phyloP scores from a whole-genome alignment of 1,139 yeast genomes.

The Candida labiduridarum region DNA sequence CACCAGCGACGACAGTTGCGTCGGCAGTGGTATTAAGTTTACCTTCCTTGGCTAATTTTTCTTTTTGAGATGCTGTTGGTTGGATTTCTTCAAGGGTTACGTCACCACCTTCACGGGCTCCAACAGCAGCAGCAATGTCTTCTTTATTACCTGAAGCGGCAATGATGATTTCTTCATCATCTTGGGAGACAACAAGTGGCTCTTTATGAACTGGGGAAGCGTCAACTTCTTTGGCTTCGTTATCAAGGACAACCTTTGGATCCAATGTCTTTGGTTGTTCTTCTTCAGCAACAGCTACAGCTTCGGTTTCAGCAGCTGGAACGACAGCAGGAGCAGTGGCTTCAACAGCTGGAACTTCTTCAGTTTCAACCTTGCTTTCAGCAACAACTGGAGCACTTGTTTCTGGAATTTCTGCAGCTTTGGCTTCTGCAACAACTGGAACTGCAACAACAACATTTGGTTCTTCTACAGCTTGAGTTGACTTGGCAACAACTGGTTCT shows the following conservation, averaged over 20 bases:
- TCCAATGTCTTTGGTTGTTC: slow-evolving; percentile 31
- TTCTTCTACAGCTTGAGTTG: slow-evolving; percentile 1
- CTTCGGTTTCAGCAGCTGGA: slow-evolving; percentile 8
- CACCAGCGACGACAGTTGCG: slow-evolving; percentile 5
- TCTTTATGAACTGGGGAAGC: slow-evolving; percentile 23
- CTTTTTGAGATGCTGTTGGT: slow-evolving; percentile 43
- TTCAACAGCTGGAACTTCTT: slow-evolving; percentile 8
- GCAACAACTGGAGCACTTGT: slow-evolving; percentile 8
- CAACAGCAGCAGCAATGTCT: slow-evolving; percentile 39
- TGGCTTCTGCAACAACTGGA: slow-evolving; percentile 9
- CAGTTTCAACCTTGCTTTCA: background rate
- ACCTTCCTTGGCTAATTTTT: slow-evolving; percentile 38
- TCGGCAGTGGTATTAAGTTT: slow-evolving; percentile 17
- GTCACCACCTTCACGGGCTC: too few relatives aligned
- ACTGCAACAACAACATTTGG: slow-evolving; percentile 5
- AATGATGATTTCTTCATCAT: slow-evolving; percentile 39
- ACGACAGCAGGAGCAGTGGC: slow-evolving; percentile 4
- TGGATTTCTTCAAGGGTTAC: slow-evolving; percentile 47
- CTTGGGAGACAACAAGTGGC: slow-evolving; percentile 11
- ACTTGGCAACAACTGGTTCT: slow-evolving; percentile 3
- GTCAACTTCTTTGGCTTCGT: slow-evolving; percentile 30
- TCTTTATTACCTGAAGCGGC: slow-evolving; percentile 39
- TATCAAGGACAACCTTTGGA: slow-evolving; percentile 26
- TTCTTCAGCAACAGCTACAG: slow-evolving; percentile 10
- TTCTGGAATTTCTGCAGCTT: too few relatives aligned